Base-by-base conservation (phyloP, 345 rosid genomes). In the Dipteronia sinensis region DNA sequence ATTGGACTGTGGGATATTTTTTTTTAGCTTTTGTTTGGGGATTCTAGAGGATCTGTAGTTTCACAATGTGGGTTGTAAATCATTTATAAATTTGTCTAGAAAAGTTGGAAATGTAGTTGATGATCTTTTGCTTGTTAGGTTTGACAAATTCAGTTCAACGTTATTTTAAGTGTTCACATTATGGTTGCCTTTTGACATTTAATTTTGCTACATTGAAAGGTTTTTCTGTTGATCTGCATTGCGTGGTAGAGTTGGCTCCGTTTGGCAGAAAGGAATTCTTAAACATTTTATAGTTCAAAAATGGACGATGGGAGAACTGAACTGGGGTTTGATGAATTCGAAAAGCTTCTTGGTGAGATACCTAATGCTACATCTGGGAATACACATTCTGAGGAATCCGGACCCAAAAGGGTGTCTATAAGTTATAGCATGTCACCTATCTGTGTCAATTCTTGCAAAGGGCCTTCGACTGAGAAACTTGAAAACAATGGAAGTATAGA, bases 311-410 rank as follows among this genome's bases (percentile, higher is more conserved):
- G 79, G 77, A 88, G 83, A 84, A 71, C 81, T 74, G 94, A 87
- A 76, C 56, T 72, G 40, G 97, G 90, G 76, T 83, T 80, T 69
- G 98, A 91, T 83, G 98, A 93, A 76, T 78, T 92, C 67, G 97
- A 92, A 79, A 90, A 83, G 85, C 91, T 93, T 83, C 93, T 93
- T 7, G 82, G 92, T 25, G 98, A 92, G 89, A 90, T 91, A 76
- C 98, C 98, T 0, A 88, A 86, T 78, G 92, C 91, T 72, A 93
- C 92, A 67, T 88, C 90, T 49, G 91, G 88, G 65, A 83, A 77
- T 75, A 79, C 81, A 42, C 86, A 86, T 64, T 82, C 80, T 65
- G 89, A 86, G 71, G 90, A 84, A 66, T 77, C 79, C 74, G 82
- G 75, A 69, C 74, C 78, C 1, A 80, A 79, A 75, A 61, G 70